A percentile compares a stretch with the other conserved stretches of the same genome.
phyloP scores from a whole-genome alignment of 331 rosid species.

The Acacia pycnantha region DNA sequence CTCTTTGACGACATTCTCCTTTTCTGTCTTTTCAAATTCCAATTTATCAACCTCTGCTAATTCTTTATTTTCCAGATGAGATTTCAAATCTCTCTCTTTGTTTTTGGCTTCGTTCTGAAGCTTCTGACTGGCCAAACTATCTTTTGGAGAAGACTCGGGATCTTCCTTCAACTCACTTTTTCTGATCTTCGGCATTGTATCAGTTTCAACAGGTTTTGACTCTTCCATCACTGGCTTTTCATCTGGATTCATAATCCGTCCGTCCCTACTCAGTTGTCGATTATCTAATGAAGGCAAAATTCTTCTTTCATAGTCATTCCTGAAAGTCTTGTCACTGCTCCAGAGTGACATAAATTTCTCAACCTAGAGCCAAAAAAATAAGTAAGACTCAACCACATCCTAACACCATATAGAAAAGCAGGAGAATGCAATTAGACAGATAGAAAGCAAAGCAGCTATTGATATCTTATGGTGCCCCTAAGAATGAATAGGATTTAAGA shows the following conservation, averaged over 20 bases:
- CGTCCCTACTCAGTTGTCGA: slow-evolving; percentile 87
- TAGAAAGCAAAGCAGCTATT: neutral
- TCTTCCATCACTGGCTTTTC: slow-evolving; percentile 75
- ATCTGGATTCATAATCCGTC: slow-evolving; percentile 87
- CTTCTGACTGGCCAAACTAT: slow-evolving; percentile 39
- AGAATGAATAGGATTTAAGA: slow-evolving; percentile 14
- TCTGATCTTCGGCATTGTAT: slow-evolving; percentile 40
- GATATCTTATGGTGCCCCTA: slow-evolving; percentile 6
- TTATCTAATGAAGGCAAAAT: slow-evolving; percentile 72
- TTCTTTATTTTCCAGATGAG: slow-evolving; percentile 37
- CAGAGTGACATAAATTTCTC: slow-evolving; percentile 82
- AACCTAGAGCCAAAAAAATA: slow-evolving; percentile 40
- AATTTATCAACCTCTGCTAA: slow-evolving; percentile 47
- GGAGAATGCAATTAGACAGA: neutral
- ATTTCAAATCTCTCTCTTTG: slow-evolving; percentile 44
- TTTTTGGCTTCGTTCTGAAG: slow-evolving; percentile 60
- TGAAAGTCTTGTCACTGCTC: slow-evolving; percentile 69
- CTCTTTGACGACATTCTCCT: slow-evolving; percentile 48
- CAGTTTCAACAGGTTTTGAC: slow-evolving; percentile 40
- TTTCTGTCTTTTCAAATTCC: slow-evolving; percentile 47
- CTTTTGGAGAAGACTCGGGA: slow-evolving; percentile 52
- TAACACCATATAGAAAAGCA: neutral
- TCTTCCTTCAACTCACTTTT: slow-evolving; percentile 75
- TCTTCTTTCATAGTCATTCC: slow-evolving; percentile 84
- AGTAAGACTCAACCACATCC: slow-evolving; percentile 5